Base-by-base conservation (phyloP, 202 grass and related monocot species). In the Elaeis oleifera region DNA sequence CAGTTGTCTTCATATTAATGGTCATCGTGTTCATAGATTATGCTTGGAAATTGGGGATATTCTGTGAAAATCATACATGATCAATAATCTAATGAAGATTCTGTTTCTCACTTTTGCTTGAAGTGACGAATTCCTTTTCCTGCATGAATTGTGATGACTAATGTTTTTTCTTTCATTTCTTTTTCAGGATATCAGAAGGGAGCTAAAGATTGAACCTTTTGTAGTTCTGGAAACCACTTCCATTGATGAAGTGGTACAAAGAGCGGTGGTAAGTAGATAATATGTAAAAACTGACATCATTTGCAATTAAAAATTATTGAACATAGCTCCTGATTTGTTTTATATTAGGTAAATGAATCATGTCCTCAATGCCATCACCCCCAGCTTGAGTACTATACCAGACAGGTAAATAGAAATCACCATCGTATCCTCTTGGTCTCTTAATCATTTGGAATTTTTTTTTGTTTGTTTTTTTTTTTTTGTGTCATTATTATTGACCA, bases 151-250 rank as follows among this genome's bases (percentile, higher is more conserved):
- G 28, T 31, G 28, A 31, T 23, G 6, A 0, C 13, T 49, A 26
- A 49, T 4, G 23, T 23, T 16, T 52, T n/a, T 68, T 68, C 26
- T 36, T 4, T 67, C 28, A 16, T 58, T 60, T 21, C 71, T 13
- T 68, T 63, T 66, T 21, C 61, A 95, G 90, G 80, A 94, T 70
- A 85, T 94, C 58, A 84, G 81, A 83, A 83, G 85, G 54, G 80
- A 79, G 31, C 23, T 87, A 27, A 71, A 84, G 56, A 54, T 77
- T 14, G 69, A 88, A 18, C 75, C 78, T 27, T 94, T 82, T 77
- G 81, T 84, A 11, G 20, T 67, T 44, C 54, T 85, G 72, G 76
- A 78, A 61, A 61, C 72, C 16, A 58, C 66, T 62, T 81, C 70
- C 50, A 73, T 58, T 26, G 23, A 81, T 3, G 61, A 64, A 50